Evolutionary conservation across 495 filamentous ascomycete genomes (phyloP).

Genomic region (Hypoxylon perforatum): DNA sequence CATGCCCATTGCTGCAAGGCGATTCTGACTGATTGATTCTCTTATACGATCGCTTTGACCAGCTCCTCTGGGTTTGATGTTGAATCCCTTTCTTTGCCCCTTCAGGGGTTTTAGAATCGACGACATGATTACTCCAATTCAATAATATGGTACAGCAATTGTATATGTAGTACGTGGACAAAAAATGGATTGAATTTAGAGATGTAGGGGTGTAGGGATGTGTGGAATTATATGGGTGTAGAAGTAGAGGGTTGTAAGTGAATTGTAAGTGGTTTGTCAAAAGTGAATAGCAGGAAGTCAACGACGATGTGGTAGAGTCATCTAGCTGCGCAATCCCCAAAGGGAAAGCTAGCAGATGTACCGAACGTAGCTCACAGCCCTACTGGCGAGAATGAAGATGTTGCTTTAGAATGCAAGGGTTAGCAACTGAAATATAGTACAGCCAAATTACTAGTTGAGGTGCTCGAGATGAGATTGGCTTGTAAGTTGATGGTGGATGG

Average conservation of each 20-base stretch:
- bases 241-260: neutral
- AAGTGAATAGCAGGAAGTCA: neutral
- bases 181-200: neutral
- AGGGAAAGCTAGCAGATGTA: slow-evolving; percentile 16
- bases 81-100: slow-evolving; percentile 33
- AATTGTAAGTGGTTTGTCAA: slow-evolving; percentile 12
- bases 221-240: neutral
- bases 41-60: slow-evolving; percentile 40
- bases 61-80: slow-evolving; percentile 39
- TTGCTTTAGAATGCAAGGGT: neutral
- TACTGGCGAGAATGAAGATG: neutral
- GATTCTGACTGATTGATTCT: slow-evolving; percentile 42
- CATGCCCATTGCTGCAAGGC: slow-evolving; percentile 41
- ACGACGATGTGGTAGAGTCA: slow-evolving; percentile 7
- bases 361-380: neutral
- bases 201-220: slow-evolving; percentile 5
- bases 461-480: slow-evolving; percentile 14
- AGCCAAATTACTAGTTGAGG: slow-evolving; percentile 11
- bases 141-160: slow-evolving; percentile 9
- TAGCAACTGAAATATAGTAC: neutral
- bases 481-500: slow-evolving; percentile 25
- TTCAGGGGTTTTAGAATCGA: slow-evolving; percentile 42
- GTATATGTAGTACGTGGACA: neutral
- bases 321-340: slow-evolving; percentile 20
- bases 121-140: slow-evolving; percentile 30